Percentiles rank a stretch among this genome's conserved stretches.
These are phyloP conservation scores for Celoporthe dispersa DNA, from an alignment of 2,329 filamentous ascomycete species.

Conservation along the genomic window DNA sequence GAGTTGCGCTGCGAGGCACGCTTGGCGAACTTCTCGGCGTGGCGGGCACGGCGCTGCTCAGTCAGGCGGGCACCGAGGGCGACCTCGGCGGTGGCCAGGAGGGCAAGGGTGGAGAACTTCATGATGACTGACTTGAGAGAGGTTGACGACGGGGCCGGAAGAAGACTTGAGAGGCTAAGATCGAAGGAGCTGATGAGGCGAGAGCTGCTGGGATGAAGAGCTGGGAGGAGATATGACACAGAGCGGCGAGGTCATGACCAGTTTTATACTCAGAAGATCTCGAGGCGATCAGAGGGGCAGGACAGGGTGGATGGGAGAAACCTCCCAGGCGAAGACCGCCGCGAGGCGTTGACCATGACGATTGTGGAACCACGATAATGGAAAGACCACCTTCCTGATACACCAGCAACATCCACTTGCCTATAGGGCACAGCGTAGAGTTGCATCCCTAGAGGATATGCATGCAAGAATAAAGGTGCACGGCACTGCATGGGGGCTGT, in stretches of 20 bases:
- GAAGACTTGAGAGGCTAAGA: conserved; percentile 6
- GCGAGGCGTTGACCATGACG: not conserved
- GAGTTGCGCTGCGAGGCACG: conserved; percentile 18
- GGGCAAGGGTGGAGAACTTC: conserved; percentile 49
- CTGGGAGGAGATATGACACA: not conserved
- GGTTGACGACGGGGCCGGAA: not conserved
- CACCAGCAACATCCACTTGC: not conserved
- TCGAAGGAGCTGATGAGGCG: conserved; percentile 12
- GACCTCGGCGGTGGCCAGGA: conserved; percentile 42
- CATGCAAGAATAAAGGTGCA: not conserved
- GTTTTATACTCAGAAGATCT: conserved; percentile 5
- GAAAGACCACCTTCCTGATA: conserved; percentile 14
- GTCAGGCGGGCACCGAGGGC: conserved; percentile 50
- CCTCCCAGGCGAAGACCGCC: not conserved
- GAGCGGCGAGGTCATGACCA: not conserved
- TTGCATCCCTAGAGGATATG: not conserved
- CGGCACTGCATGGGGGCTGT: not conserved
- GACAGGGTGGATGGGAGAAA: not conserved
- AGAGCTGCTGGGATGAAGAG: conserved; percentile 17
- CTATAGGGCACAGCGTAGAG: not conserved
- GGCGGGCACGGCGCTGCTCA: conserved; percentile 41
- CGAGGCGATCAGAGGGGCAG: not conserved
- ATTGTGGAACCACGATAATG: conserved; percentile 3
- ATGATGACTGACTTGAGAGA: conserved; percentile 42
- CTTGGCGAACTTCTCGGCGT: conserved; percentile 27